Evolutionary conservation across 495 filamentous ascomycete genomes (phyloP).

Genomic region (Aspergillus panamensis): DNA sequence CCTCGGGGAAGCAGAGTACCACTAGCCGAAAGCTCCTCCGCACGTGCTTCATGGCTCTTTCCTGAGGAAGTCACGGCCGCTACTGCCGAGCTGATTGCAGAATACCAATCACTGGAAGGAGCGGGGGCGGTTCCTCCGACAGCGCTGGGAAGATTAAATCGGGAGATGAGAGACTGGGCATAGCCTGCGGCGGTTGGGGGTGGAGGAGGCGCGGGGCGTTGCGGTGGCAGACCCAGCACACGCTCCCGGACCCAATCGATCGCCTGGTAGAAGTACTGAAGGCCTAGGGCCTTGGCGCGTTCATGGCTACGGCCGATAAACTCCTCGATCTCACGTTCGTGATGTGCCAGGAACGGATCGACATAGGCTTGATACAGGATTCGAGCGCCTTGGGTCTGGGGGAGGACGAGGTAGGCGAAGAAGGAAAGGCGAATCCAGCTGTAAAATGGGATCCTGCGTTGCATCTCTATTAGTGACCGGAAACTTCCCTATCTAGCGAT

Average conservation of each 20-base stretch:
- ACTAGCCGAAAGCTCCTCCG: slow-evolving; percentile 52
- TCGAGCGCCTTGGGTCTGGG: slow-evolving; percentile 87
- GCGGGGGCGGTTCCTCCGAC: slow-evolving; percentile 42
- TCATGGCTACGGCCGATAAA: slow-evolving; percentile 83
- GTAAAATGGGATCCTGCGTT: slow-evolving; percentile 82
- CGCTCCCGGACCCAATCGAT: slow-evolving; percentile 73
- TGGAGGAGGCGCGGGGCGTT: slow-evolving; percentile 47
- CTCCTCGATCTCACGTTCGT: slow-evolving; percentile 86
- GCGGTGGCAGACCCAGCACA: slow-evolving; percentile 64
- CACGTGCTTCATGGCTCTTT: slow-evolving; percentile 47
- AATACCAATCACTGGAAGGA: slow-evolving; percentile 62
- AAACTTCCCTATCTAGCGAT: slow-evolving; percentile 5
- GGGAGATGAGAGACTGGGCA: slow-evolving; percentile 74
- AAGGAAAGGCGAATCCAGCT: slow-evolving; percentile 82
- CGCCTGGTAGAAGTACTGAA: slow-evolving; percentile 74
- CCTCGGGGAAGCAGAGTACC: slow-evolving; percentile 64
- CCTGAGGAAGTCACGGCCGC: slow-evolving; percentile 42
- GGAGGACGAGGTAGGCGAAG: slow-evolving; percentile 94
- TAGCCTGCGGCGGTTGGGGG: slow-evolving; percentile 53
- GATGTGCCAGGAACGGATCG: slow-evolving; percentile 80
- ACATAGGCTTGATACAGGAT: slow-evolving; percentile 80
- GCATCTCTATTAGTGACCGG: not conserved
- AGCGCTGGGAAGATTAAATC: slow-evolving; percentile 73
- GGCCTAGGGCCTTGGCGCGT: slow-evolving; percentile 69
- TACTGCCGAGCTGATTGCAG: slow-evolving; percentile 61